Evolutionary conservation across 176 grass and related monocot genomes (phyloP).

Genomic region (Musa acuminata): DNA sequence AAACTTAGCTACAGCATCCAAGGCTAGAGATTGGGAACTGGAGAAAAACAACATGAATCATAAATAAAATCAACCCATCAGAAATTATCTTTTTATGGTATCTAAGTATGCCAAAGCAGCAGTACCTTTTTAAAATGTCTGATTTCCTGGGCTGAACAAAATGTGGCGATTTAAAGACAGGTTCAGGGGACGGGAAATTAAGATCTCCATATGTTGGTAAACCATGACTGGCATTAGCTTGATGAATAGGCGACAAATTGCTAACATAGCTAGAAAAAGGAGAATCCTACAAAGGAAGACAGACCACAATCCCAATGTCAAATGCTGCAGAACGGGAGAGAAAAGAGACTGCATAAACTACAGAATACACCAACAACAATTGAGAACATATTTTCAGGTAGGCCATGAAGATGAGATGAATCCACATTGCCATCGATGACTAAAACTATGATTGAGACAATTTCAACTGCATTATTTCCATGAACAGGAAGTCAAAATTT

Average conservation of each 20-base stretch:
- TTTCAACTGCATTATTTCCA: no score
- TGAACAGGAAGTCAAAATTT: no score
- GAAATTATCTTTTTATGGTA: neutral
- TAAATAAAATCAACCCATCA: neutral
- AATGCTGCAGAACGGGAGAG: neutral
- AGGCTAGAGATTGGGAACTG: slow-evolving; percentile 3
- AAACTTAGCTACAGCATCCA: neutral
- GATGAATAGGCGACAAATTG: slow-evolving; percentile 23
- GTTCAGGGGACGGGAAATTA: slow-evolving; percentile 27
- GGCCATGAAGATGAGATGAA: neutral
- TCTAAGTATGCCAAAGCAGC: neutral
- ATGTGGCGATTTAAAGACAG: slow-evolving; percentile 26
- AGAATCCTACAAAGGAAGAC: slow-evolving; percentile 14
- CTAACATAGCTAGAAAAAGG: slow-evolving; percentile 25
- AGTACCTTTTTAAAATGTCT: slow-evolving; percentile 21
- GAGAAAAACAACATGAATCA: neutral
- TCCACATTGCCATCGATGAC: no score
- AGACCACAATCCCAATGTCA: neutral
- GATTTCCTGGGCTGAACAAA: slow-evolving; percentile 7
- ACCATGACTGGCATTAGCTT: neutral
- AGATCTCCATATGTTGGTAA: slow-evolving; percentile 6
- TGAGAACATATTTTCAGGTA: neutral
- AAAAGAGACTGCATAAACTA: neutral
- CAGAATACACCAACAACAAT: neutral
- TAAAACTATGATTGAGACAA: no score